These are phyloP conservation scores for Chlorella sp. DNA, from an alignment of 139 green algal species.

Conservation along the genomic window DNA sequence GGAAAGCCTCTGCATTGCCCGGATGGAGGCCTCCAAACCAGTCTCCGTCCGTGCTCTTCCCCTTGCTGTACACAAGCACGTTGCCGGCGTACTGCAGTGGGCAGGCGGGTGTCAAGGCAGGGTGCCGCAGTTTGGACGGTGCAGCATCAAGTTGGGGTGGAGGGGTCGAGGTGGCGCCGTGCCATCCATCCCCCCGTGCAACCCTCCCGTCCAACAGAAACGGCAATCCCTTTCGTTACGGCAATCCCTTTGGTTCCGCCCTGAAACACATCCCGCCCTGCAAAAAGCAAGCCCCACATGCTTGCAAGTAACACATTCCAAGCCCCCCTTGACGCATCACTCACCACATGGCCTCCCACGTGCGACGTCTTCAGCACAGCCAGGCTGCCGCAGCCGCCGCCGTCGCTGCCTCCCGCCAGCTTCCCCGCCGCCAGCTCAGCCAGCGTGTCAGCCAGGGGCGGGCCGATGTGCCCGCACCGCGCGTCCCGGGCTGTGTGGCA, in stretches of 20 bases:
- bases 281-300: no score
- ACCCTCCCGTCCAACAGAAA: background rate
- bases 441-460: conserved; percentile 34
- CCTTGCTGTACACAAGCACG: conserved; percentile 46
- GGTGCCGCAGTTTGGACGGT: no score
- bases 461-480: conserved; percentile 40
- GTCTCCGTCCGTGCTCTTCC: conserved; percentile 47
- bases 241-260: no score
- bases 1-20: conserved; percentile 39
- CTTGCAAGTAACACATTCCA: background rate
- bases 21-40: conserved; percentile 58
- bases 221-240: no score
- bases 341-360: conserved; percentile 53
- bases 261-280: background rate
- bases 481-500: conserved; percentile 35
- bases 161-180: no score
- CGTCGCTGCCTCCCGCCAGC: background rate
- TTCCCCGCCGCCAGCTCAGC: background rate
- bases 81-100: conserved; percentile 60
- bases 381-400: background rate
- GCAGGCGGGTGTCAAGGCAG: background rate
- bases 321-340: no score
- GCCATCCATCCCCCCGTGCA: no score
- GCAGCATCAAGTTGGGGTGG: no score
- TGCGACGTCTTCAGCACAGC: conserved; percentile 48